These are phyloP conservation scores for Avena sativa DNA, from an alignment of 176 grass and related monocot genomes.

Conservation along the genomic window DNA sequence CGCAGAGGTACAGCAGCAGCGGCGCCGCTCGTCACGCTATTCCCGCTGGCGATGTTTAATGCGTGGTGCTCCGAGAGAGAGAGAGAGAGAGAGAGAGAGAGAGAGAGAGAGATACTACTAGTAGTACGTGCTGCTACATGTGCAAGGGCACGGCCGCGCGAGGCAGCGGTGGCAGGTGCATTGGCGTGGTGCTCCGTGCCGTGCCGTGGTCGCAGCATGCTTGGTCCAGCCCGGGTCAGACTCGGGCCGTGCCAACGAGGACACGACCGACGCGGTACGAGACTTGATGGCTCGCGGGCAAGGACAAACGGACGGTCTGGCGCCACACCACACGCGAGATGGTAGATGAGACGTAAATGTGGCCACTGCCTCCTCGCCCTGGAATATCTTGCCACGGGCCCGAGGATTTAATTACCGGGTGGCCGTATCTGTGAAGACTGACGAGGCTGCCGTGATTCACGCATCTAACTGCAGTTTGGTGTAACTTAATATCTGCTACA, in stretches of 20 bases:
- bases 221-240: slow-evolving; percentile 12
- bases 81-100: background rate
- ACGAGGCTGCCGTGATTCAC: background rate
- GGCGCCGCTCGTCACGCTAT: slow-evolving; percentile 23
- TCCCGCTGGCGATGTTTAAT: slow-evolving; percentile 33
- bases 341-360: slow-evolving; percentile 3
- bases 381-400: background rate
- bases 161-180: background rate
- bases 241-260: background rate
- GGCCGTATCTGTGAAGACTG: background rate
- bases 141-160: background rate
- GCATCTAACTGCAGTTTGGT: slow-evolving; percentile 16
- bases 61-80: background rate
- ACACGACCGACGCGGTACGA: background rate
- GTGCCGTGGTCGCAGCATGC: background rate
- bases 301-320: background rate
- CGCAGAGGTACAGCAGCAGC: background rate
- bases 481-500: background rate
- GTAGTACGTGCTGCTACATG: background rate
- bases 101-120: too few species aligned
- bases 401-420: background rate
- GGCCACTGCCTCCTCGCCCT: background rate
- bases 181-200: slow-evolving; percentile 14
- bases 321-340: background rate
- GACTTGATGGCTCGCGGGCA: background rate